Base-by-base conservation (phyloP, 2,329 filamentous ascomycete genomes). In the Colletotrichum lini region DNA sequence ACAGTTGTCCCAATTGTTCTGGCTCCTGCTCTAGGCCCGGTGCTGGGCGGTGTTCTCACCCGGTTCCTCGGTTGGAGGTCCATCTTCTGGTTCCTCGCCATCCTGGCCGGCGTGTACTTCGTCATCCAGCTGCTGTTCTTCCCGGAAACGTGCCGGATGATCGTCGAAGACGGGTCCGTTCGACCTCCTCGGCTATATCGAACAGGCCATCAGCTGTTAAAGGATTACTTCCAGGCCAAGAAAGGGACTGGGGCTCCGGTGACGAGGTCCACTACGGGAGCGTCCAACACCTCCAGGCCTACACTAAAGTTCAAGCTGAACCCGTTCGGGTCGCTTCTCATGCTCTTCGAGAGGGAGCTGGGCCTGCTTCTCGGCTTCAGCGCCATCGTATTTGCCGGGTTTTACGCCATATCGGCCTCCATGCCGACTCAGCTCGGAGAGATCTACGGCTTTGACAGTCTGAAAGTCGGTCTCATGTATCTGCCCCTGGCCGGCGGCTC, bases 371-470 rank as follows among this genome's bases (percentile, higher is more conserved):
- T 89, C 10, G 76, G 81, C 23, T 83, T 82, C 57, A 82, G 81
- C 61, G 82, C 81, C 57, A 76, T 88, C 4, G 80, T 86, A 4
- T 88, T 87, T 70, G 82, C 85, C 0, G 85, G 85, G 6, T 87
- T 87, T 76, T 87, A 87, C 75, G 84, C 82, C 68, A 78, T 87
- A 30, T 79, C 81, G 3, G 80, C 85, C 1, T 81, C 84, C 3
- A 81, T 87, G 77, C 85, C 86, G 0, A 78, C 78, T 0, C 77
- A 83, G 4, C 81, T 87, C n/a, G 59, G 77, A 1, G 63, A 76
- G 2, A 88, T 89, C 58, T 95, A 93, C 75, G 85, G 88, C 1
- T 88, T 89, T 35, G 84, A 87, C 68, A 88, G 91, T 23, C 79
- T 86, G 3, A 80, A 86, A 15, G 82, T 90, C 4, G 89, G 89